These are phyloP conservation scores for Sugiyamaella castrensis DNA, from an alignment of 1,139 yeast species.

Conservation along the genomic window DNA sequence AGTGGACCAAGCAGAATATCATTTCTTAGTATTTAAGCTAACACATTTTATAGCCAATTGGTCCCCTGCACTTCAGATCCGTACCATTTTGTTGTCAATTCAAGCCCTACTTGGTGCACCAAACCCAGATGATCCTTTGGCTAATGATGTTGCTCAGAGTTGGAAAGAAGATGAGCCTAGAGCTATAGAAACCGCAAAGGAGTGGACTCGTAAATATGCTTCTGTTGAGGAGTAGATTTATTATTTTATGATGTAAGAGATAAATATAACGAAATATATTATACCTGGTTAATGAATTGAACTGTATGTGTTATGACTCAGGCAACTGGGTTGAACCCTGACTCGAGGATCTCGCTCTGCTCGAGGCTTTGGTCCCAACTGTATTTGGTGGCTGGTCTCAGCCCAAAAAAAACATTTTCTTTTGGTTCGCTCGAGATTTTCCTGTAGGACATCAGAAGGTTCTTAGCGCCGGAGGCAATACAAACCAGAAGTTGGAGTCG, in stretches of 20 bases:
- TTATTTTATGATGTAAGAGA: too few species aligned
- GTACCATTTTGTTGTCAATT: slow-evolving; percentile 87
- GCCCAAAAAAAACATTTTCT: too few species aligned
- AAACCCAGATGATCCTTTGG: slow-evolving; percentile 97
- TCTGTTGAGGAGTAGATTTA: slow-evolving; percentile 39
- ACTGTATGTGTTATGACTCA: too few species aligned
- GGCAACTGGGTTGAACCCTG: slow-evolving; percentile 2
- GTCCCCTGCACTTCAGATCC: slow-evolving; percentile 97
- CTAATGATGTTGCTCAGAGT: slow-evolving; percentile 94
- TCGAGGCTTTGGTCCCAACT: too few species aligned
- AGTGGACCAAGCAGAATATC: slow-evolving; percentile 21
- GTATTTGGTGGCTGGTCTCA: too few species aligned
- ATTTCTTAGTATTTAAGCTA: neutral
- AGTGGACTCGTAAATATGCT: slow-evolving; percentile 80
- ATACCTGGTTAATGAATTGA: too few species aligned
- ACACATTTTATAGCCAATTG: slow-evolving; percentile 49
- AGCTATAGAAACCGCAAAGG: slow-evolving; percentile 81
- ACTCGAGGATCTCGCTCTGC: too few species aligned
- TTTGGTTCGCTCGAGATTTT: too few species aligned
- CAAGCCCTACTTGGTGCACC: slow-evolving; percentile 96
- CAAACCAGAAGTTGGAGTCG: too few species aligned
- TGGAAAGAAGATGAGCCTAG: slow-evolving; percentile 84
- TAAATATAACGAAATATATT: too few species aligned
- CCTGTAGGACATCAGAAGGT: too few species aligned
- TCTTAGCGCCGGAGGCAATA: too few species aligned